phyloP scores from a whole-genome alignment of 2,329 filamentous ascomycete genomes.

The Rutstroemia sp. region DNA sequence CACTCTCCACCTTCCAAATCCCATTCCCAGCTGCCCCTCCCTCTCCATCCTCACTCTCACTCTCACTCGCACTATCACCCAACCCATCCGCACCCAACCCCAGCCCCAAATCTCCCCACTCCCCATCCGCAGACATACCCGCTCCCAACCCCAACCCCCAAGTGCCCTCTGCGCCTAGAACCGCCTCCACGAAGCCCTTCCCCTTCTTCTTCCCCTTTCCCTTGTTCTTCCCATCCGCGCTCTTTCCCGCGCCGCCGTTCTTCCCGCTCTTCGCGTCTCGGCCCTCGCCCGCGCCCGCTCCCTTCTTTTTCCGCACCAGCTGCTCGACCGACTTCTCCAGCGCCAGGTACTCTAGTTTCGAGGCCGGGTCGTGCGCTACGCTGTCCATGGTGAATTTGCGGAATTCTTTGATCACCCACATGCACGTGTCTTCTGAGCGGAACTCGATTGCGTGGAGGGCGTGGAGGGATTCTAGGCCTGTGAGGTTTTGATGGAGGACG shows the following conservation, averaged over 20 bases:
- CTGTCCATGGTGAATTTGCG: slow-evolving; percentile 52
- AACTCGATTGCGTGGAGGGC: slow-evolving; percentile 50
- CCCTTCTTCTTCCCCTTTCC: slow-evolving; percentile 24
- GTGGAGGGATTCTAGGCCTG: slow-evolving; percentile 40
- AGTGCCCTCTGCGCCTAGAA: not conserved
- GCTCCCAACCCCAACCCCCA: not conserved
- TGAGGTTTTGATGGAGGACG: slow-evolving; percentile 47
- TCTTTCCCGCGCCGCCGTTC: slow-evolving; percentile 21
- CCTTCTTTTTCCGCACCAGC: slow-evolving; percentile 25
- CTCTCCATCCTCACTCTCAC: not conserved
- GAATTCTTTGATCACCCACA: slow-evolving; percentile 49
- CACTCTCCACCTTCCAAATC: slow-evolving; percentile 13
- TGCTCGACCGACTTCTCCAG: slow-evolving; percentile 43
- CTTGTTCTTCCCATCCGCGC: slow-evolving; percentile 23
- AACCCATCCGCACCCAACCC: slow-evolving; percentile 1
- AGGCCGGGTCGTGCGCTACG: slow-evolving; percentile 45
- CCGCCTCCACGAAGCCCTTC: slow-evolving; percentile 14
- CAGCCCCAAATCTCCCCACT: slow-evolving; percentile 28
- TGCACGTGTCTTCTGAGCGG: slow-evolving; percentile 47
- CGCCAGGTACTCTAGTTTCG: slow-evolving; percentile 52
- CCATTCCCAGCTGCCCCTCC: not conserved
- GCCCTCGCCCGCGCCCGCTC: no score
- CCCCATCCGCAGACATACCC: slow-evolving; percentile 6
- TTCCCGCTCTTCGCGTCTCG: not conserved
- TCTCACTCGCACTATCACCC: not conserved